These are phyloP conservation scores for Cystobasidiaceae sp. DNA, from an alignment of 1,284 basidiomycete species.

Conservation along the genomic window DNA sequence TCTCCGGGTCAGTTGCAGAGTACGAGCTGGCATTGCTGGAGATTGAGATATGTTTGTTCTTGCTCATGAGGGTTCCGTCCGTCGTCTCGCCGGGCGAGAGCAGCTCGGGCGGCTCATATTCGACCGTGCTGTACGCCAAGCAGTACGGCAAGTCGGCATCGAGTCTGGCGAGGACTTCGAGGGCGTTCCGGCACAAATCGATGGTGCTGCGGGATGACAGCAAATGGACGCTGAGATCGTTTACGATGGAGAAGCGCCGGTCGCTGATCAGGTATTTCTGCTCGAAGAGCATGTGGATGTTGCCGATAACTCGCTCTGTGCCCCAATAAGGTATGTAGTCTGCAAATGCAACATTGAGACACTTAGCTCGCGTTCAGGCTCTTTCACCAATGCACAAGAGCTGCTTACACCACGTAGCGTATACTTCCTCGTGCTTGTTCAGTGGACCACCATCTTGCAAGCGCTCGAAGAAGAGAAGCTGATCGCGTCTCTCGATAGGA, in stretches of 20 bases:
- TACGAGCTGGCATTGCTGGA: conserved; percentile 23
- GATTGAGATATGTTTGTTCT: conserved; percentile 8
- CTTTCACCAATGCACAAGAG: background rate
- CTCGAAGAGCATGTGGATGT: conserved; percentile 29
- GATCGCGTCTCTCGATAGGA: background rate
- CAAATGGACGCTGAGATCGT: conserved; percentile 22
- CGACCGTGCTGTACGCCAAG: conserved; percentile 22
- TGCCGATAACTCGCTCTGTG: conserved; percentile 19
- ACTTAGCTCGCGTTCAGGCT: background rate
- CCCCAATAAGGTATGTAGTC: conserved; percentile 22
- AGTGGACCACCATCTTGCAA: conserved; percentile 17
- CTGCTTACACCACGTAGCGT: conserved; percentile 9
- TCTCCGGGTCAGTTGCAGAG: conserved; percentile 18
- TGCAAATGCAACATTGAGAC: background rate
- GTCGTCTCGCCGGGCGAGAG: background rate
- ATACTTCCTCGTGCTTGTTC: conserved; percentile 22
- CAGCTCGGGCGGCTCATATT: conserved; percentile 22
- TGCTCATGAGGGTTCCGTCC: background rate
- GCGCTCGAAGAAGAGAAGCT: conserved; percentile 22
- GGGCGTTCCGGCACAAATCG: conserved; percentile 26
- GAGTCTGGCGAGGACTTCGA: conserved; percentile 18
- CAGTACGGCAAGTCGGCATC: conserved; percentile 28
- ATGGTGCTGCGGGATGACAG: conserved; percentile 24
- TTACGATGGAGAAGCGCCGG: conserved; percentile 8
- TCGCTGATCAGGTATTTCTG: conserved; percentile 8